phyloP scores from a whole-genome alignment of 495 filamentous ascomycete genomes.

The Hypoxylon rickii region DNA sequence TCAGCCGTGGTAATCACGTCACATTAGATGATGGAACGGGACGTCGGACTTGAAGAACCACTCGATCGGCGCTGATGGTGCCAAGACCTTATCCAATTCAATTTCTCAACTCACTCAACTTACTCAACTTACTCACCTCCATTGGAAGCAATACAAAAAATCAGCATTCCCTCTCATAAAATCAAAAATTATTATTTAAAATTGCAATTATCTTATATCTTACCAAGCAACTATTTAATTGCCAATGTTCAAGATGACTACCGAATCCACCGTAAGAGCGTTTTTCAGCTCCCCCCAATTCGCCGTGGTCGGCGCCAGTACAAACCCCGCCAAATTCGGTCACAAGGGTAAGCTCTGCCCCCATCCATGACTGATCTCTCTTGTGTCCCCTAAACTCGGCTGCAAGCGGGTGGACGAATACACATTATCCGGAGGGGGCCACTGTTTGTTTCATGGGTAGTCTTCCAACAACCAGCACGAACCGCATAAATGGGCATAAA shows the following conservation, averaged over 20 bases:
- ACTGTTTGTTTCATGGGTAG: no score
- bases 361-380: neutral
- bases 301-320: slow-evolving; percentile 89
- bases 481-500: no score
- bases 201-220: neutral
- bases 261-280: slow-evolving; percentile 65
- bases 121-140: no score
- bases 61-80: slow-evolving; percentile 17
- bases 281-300: slow-evolving; percentile 86
- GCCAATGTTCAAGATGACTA: slow-evolving; percentile 42
- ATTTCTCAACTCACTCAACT: no score
- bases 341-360: slow-evolving; percentile 68
- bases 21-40: slow-evolving; percentile 2
- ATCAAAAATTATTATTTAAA: no score
- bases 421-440: slow-evolving; percentile 5
- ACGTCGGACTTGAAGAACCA: slow-evolving; percentile 8
- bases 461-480: no score
- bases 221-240: slow-evolving; percentile 1
- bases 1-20: slow-evolving; percentile 25
- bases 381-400: slow-evolving; percentile 4
- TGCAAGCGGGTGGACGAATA: slow-evolving; percentile 19
- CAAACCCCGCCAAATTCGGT: slow-evolving; percentile 84
- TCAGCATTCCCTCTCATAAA: no score
- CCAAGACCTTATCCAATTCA: no score
- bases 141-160: no score